These are phyloP conservation scores for Selaginella moellendorffii DNA, from an alignment of 75 land plant species.

Conservation along the genomic window DNA sequence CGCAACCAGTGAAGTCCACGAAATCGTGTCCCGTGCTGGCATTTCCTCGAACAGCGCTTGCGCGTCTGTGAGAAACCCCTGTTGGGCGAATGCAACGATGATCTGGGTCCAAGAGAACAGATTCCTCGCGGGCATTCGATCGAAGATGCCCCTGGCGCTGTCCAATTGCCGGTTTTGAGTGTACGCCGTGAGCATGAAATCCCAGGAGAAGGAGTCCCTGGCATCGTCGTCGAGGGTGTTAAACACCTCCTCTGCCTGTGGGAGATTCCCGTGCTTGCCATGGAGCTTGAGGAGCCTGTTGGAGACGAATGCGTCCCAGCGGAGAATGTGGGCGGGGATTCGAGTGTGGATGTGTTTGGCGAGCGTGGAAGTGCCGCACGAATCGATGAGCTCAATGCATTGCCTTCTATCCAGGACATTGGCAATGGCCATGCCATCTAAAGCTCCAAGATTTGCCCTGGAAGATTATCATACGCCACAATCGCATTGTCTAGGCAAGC, in stretches of 20 bases:
- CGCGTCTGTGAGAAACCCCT: not conserved
- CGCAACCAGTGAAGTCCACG: not conserved
- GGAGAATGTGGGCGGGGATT: not conserved
- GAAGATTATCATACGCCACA: not conserved
- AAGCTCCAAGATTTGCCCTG: too few relatives aligned
- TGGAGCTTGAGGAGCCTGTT: not conserved
- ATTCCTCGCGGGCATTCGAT: not conserved
- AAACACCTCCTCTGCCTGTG: not conserved
- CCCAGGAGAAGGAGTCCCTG: not conserved
- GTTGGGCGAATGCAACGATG: not conserved
- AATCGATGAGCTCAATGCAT: not conserved
- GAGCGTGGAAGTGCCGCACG: not conserved
- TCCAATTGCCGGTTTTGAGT: not conserved
- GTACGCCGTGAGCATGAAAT: not conserved
- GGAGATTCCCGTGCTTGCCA: not conserved
- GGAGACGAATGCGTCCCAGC: not conserved
- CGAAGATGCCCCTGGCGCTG: not conserved
- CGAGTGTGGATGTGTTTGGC: not conserved
- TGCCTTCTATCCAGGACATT: too few relatives aligned
- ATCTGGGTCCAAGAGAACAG: not conserved
- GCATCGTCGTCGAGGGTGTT: not conserved
- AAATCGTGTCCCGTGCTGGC: not conserved
- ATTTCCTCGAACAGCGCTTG: not conserved
- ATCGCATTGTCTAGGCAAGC: not conserved
- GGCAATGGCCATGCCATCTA: too few relatives aligned